A percentile compares a stretch with the other conserved stretches of the same genome.
Conservation (phyloP, 192 early-diverging fungal genomes). For the Mortierella claussenii region DNA sequence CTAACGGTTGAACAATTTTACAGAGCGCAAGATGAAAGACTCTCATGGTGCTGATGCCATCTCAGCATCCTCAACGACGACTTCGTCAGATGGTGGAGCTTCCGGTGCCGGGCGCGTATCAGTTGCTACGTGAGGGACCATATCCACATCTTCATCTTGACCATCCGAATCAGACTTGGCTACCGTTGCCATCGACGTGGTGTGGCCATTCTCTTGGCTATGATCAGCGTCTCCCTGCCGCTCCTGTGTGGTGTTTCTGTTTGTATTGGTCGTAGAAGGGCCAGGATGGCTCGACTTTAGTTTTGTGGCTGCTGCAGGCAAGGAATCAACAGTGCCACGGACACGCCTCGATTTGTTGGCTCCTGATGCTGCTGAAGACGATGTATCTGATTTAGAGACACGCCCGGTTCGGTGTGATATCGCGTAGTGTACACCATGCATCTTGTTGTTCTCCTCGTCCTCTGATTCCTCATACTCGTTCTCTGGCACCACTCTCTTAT, state of each 20-base stretch:
- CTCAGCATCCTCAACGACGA: too few species aligned
- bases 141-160: too few species aligned
- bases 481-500: conserved; percentile 72
- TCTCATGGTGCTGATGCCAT: too few species aligned
- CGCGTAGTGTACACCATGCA: conserved; percentile 38
- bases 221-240: conserved; percentile 18
- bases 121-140: too few species aligned
- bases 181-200: too few species aligned
- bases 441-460: conserved; percentile 57
- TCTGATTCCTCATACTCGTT: conserved; percentile 82
- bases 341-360: not conserved
- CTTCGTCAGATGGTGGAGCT: too few species aligned
- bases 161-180: too few species aligned
- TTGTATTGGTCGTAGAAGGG: not conserved
- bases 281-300: conserved; percentile 1
- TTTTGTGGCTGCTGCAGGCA: conserved; percentile 44
- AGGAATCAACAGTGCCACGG: conserved; percentile 30
- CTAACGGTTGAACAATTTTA: too few species aligned
- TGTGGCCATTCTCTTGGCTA: too few species aligned
- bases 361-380: not conserved
- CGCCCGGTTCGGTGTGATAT: conserved; percentile 27
- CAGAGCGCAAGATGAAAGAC: too few species aligned
- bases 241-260: not conserved
- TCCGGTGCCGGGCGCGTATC: too few species aligned
- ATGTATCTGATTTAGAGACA: conserved; percentile 15